Conservation (phyloP, 2,329 filamentous ascomycete species). For the Cladosporium sp. region DNA sequence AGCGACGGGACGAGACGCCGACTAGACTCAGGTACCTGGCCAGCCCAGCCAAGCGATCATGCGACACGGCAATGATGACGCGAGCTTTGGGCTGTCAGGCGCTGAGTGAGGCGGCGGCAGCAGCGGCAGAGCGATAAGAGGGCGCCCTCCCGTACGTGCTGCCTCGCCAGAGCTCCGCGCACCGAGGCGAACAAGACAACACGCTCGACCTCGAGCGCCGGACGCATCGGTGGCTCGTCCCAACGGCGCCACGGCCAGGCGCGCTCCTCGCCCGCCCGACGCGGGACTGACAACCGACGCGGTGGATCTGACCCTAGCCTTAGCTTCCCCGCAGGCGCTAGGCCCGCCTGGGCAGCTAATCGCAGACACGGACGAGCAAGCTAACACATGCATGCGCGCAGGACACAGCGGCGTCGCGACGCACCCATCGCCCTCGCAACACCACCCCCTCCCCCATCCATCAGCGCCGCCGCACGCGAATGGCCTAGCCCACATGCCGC, state of each 20-base stretch:
- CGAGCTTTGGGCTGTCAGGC: slow-evolving; percentile 1
- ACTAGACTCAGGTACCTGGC: slow-evolving; percentile 11
- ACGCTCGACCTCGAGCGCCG: neutral
- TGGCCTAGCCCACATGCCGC: slow-evolving; percentile 29
- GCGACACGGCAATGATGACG: slow-evolving; percentile 2
- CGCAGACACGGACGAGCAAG: neutral
- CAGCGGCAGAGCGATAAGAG: neutral
- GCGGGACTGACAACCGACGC: slow-evolving; percentile 6
- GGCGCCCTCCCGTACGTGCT: too few relatives aligned
- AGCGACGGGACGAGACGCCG: slow-evolving; percentile 10
- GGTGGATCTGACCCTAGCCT: neutral
- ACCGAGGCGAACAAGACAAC: neutral
- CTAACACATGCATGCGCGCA: slow-evolving; percentile 10
- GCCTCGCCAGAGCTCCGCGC: too few relatives aligned
- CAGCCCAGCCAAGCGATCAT: slow-evolving; percentile 4
- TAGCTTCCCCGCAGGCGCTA: slow-evolving; percentile 11
- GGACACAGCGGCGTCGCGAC: slow-evolving; percentile 9
- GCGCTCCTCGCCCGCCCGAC: neutral
- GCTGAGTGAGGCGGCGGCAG: neutral
- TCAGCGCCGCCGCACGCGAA: slow-evolving; percentile 16
- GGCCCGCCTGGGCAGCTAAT: slow-evolving; percentile 1
- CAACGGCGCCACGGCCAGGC: slow-evolving; percentile 6
- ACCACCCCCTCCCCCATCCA: slow-evolving; percentile 19
- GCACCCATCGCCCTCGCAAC: slow-evolving; percentile 18
- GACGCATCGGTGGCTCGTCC: slow-evolving; percentile 5